phyloP scores from a whole-genome alignment of 1,284 basidiomycete species.

The Pyrrhoderma noxium region DNA sequence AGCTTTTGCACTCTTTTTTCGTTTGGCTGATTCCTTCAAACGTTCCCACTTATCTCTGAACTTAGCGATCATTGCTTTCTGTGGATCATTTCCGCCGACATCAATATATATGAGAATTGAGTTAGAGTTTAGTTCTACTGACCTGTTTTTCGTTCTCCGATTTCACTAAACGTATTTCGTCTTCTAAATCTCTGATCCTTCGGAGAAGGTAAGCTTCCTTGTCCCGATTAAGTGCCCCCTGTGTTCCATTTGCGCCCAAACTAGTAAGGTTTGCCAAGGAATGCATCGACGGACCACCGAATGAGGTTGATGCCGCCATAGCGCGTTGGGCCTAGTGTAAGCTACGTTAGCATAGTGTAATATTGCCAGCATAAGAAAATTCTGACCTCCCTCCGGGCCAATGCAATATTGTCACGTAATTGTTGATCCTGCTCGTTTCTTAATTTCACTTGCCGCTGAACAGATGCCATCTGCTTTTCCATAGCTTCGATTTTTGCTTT shows the following conservation, averaged over 20 bases:
- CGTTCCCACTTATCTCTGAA: constrained; percentile 86
- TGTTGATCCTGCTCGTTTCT: constrained; percentile 71
- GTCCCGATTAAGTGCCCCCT: constrained; percentile 33
- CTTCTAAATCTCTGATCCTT: constrained; percentile 70
- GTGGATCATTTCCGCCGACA: constrained; percentile 20
- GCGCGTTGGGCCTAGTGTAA: constrained; percentile 59
- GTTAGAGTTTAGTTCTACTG: constrained; percentile 23
- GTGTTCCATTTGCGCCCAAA: constrained; percentile 48
- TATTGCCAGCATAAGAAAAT: constrained; percentile 9
- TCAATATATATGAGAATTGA: constrained; percentile 4
- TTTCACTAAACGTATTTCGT: constrained; percentile 56
- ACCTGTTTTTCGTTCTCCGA: constrained; percentile 82
- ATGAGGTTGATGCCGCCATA: constrained; percentile 57
- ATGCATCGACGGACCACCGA: constrained; percentile 37
- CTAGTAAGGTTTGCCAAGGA: constrained; percentile 40
- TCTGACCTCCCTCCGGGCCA: constrained; percentile 67
- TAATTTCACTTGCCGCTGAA: constrained; percentile 54
- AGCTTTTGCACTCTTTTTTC: constrained; percentile 80
- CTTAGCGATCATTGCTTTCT: constrained; percentile 78
- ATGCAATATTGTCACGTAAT: constrained; percentile 68
- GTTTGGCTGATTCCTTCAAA: constrained; percentile 76
- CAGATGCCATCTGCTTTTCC: constrained; percentile 48
- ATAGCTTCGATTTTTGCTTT: constrained; percentile 51
- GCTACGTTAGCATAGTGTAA: constrained; percentile 8
- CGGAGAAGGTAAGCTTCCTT: constrained; percentile 63